These are phyloP conservation scores for Phytophthora meadii DNA, from an alignment of 352 stramenopile species.

Conservation along the genomic window DNA sequence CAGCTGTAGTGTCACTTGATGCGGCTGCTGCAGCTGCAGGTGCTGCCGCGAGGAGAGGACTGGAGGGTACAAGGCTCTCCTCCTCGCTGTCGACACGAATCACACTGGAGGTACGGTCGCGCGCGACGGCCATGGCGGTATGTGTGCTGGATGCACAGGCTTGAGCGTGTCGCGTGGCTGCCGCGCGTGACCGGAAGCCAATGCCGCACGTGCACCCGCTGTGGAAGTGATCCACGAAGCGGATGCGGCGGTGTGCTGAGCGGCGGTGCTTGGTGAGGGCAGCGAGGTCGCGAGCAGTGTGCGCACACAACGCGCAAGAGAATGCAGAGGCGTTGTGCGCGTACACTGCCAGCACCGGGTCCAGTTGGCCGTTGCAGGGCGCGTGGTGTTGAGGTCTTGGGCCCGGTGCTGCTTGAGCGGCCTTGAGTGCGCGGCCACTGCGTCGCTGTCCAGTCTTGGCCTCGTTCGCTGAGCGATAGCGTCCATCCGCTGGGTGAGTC, in stretches of 20 bases:
- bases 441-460: too few relatives aligned
- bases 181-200: background rate
- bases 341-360: constrained; percentile 15
- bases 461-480: too few relatives aligned
- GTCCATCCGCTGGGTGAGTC: too few relatives aligned
- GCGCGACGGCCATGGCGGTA: background rate
- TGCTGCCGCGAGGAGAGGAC: background rate
- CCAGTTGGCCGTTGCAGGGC: too few relatives aligned
- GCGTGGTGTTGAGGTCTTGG: background rate
- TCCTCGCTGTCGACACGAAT: background rate
- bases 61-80: too few relatives aligned
- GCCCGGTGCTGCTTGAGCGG: too few relatives aligned
- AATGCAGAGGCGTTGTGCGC: constrained; percentile 17
- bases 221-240: constrained; percentile 6
- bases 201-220: constrained; percentile 8
- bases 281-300: background rate
- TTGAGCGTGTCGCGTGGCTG: background rate
- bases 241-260: too few relatives aligned
- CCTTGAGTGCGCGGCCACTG: too few relatives aligned
- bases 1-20: background rate
- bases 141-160: background rate
- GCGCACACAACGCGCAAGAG: constrained; percentile 6
- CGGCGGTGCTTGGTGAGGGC: background rate
- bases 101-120: background rate
- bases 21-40: background rate